phyloP scores from a whole-genome alignment of 2,329 filamentous ascomycete genomes.

The Clarireedia sp. region DNA sequence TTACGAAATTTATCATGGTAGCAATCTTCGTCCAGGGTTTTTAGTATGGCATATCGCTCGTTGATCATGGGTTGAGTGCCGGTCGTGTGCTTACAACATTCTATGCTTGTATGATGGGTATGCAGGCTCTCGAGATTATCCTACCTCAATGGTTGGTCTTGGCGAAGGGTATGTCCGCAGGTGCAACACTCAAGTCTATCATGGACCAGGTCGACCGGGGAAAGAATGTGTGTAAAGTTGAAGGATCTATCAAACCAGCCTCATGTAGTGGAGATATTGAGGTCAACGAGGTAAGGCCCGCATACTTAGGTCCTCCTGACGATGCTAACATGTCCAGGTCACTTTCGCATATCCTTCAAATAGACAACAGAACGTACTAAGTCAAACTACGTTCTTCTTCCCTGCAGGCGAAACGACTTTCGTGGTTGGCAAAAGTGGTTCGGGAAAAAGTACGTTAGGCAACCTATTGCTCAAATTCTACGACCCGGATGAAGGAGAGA shows the following conservation, averaged over 20 bases:
- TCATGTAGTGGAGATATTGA: slow-evolving; percentile 60
- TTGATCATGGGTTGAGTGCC: slow-evolving; percentile 47
- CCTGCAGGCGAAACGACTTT: slow-evolving; percentile 67
- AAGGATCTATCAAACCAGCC: slow-evolving; percentile 30
- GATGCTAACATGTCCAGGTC: slow-evolving; percentile 43
- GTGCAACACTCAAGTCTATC: slow-evolving; percentile 49
- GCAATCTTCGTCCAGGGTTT: slow-evolving; percentile 82
- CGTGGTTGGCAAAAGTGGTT: slow-evolving; percentile 78
- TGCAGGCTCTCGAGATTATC: slow-evolving; percentile 66
- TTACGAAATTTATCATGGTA: slow-evolving; percentile 66
- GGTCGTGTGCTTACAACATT: slow-evolving; percentile 76
- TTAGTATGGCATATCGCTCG: slow-evolving; percentile 72
- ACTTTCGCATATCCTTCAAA: slow-evolving; percentile 75
- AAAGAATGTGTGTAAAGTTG: slow-evolving; percentile 25
- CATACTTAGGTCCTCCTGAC: neutral
- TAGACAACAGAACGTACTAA: slow-evolving; percentile 50
- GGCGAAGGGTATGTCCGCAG: slow-evolving; percentile 71
- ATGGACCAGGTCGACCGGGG: slow-evolving; percentile 29
- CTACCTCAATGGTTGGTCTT: slow-evolving; percentile 71
- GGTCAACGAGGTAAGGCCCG: slow-evolving; percentile 52
- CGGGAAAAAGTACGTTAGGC: slow-evolving; percentile 83
- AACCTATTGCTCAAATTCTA: slow-evolving; percentile 78
- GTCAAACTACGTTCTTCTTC: slow-evolving; percentile 59
- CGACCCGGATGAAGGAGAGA: slow-evolving; percentile 52
- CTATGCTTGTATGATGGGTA: slow-evolving; percentile 69